A percentile compares a stretch with the other conserved stretches of the same genome.
Evolutionary conservation across 176 grass and related monocot species (phyloP).

Genomic region (Calamus simplicifolius): DNA sequence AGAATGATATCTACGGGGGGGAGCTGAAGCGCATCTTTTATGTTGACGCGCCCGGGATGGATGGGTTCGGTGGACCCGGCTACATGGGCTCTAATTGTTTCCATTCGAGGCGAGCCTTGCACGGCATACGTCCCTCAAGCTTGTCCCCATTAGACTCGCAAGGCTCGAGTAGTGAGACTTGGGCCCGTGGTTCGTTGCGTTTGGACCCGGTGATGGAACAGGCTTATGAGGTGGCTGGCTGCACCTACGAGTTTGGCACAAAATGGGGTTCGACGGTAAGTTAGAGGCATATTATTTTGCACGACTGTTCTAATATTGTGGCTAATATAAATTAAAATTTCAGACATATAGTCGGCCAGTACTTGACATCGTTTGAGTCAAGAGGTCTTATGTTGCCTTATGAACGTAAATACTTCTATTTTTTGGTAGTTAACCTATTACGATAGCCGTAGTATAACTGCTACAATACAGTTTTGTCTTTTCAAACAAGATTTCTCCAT

Average conservation of each 20-base stretch:
- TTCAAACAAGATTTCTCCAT: too few species aligned
- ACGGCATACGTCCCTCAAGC: neutral
- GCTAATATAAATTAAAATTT: too few species aligned
- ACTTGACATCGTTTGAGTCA: too few species aligned
- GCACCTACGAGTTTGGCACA: slow-evolving; percentile 21
- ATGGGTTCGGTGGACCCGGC: slow-evolving; percentile 25
- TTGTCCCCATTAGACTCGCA: neutral
- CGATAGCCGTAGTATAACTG: too few species aligned
- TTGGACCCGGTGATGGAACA: slow-evolving; percentile 3
- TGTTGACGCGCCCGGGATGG: slow-evolving; percentile 16
- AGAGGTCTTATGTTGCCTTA: too few species aligned
- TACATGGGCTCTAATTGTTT: slow-evolving; percentile 33
- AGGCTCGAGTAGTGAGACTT: too few species aligned
- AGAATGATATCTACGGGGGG: slow-evolving; percentile 23
- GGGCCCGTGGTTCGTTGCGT: neutral
- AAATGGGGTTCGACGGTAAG: slow-evolving; percentile 33
- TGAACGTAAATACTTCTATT: too few species aligned
- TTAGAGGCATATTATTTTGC: neutral
- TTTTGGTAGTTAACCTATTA: too few species aligned
- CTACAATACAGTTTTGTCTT: too few species aligned
- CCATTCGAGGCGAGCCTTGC: slow-evolving; percentile 21
- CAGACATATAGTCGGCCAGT: too few species aligned
- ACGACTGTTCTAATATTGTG: neutral
- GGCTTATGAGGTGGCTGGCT: slow-evolving; percentile 8
- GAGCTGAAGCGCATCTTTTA: slow-evolving; percentile 9